A percentile compares a stretch with the other conserved stretches of the same genome.
These are phyloP conservation scores for Fraxinus angustifolia DNA, from an alignment of 305 asterid genomes.

Conservation along the genomic window DNA sequence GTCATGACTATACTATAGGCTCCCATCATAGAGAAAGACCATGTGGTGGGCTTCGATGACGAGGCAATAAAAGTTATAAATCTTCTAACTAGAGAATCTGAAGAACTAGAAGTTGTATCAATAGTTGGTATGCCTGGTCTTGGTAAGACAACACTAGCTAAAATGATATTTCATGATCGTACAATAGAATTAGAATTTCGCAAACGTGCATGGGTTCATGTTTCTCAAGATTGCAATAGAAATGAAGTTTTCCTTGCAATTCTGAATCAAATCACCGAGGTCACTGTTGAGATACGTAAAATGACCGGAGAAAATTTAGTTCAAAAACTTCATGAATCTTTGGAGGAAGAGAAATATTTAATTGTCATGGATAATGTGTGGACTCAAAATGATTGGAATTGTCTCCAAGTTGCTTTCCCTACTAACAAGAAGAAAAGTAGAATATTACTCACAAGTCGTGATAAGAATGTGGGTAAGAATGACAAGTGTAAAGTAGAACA, in stretches of 20 bases:
- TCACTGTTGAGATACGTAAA: conserved; percentile 19
- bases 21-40: conserved; percentile 50
- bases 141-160: conserved; percentile 69
- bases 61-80: conserved; percentile 42
- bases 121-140: conserved; percentile 70
- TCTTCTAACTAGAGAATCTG: conserved; percentile 42
- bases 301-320: conserved; percentile 34
- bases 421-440: conserved; percentile 41
- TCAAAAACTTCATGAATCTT: conserved; percentile 20
- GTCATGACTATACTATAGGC: conserved; percentile 29
- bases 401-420: conserved; percentile 52
- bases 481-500: conserved; percentile 33
- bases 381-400: conserved; percentile 45
- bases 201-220: conserved; percentile 50
- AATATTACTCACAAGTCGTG: conserved; percentile 49
- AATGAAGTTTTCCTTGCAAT: conserved; percentile 52
- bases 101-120: conserved; percentile 41
- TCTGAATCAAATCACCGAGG: conserved; percentile 26
- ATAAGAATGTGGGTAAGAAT: conserved; percentile 31
- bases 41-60: conserved; percentile 58
- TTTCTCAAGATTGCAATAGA: conserved; percentile 47
- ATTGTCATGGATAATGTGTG: conserved; percentile 61
- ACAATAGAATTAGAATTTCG: conserved; percentile 39
- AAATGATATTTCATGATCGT: conserved; percentile 44
- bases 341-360: conserved; percentile 42